A percentile compares a stretch with the other conserved stretches of the same genome.
phyloP scores from a whole-genome alignment of 768 basidiomycete genomes.

The Russula vinacea region DNA sequence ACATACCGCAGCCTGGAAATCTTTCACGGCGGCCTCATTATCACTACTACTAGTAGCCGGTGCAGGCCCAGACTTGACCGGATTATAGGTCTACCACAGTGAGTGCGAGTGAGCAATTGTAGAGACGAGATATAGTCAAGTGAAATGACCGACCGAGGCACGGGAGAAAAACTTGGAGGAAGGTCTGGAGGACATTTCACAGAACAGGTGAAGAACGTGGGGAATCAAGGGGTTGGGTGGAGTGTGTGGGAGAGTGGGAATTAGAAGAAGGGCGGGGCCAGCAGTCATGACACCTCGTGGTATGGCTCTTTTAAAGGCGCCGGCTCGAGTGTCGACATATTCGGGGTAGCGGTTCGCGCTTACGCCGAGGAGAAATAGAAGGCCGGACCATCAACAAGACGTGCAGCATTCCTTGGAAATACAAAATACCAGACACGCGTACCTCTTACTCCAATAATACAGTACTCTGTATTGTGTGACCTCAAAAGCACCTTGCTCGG shows the following conservation, averaged over 20 bases:
- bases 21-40: slow-evolving; percentile 8
- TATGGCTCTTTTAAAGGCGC: neutral
- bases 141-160: slow-evolving; percentile 7
- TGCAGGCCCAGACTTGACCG: neutral
- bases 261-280: neutral
- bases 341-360: slow-evolving; percentile 11
- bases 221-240: neutral
- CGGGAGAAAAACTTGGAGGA: slow-evolving; percentile 14
- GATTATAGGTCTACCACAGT: neutral
- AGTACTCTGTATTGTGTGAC: too few relatives aligned
- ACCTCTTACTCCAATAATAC: too few relatives aligned
- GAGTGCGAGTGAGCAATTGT: neutral
- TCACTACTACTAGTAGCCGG: neutral
- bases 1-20: slow-evolving; percentile 16
- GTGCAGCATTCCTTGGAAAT: slow-evolving; percentile 7
- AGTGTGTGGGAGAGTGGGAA: neutral
- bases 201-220: too few relatives aligned
- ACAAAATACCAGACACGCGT: neutral
- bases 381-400: neutral
- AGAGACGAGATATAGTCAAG: neutral
- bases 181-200: slow-evolving; percentile 7
- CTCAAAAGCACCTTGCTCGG: too few relatives aligned
- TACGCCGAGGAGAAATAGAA: neutral
- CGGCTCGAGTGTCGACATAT: neutral
- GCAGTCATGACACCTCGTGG: neutral